Base-by-base conservation (phyloP, 768 basidiomycete genomes). In the Lactarius pseudohatsudake region DNA sequence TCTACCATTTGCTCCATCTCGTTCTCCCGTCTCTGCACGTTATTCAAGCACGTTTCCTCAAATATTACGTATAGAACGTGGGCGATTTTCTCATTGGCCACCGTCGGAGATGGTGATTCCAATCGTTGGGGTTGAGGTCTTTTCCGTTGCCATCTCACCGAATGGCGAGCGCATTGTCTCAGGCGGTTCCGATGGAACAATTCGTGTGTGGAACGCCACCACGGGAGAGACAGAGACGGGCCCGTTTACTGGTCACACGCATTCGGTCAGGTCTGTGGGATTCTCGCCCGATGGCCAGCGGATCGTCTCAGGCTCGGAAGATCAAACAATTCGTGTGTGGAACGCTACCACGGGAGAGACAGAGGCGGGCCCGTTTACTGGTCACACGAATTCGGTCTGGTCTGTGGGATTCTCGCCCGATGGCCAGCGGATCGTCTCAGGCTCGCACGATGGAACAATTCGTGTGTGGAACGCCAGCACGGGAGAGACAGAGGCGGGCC, bases 371-470 rank as follows among this genome's bases (percentile, higher is more conserved):
- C 62, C 62, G 6, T 43, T 64, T n/a, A 40, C 22, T 30, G 41
- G 41, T 16, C 41, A 41, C 16, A 41, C 41, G 16, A 0, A 18
- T 41, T 41, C 16, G 16, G 62, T 64, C 20, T 1, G 1, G 10
- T 47, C 62, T 28, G 36, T 64, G 7, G 62, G 20, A 40, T 40
- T 40, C 38, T 40, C 38, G 15, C 38, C 38, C 13, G 38, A 40
- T 40, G 40, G 40, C 72, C 40, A 69, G 74, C 70, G 76, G 70
- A 57, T 72, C 72, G 68, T 30, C 13, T 53, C 62, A 34, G 62
- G 26, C 18, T 64, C 62, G 0, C 0, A 0, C 4, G 62, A 64
- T 55, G 0, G 22, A 28, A 38, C 53, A 43, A 55, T 64, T 40
- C 34, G 34, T 9, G n/a, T 64, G 20, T 64, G 62, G 62, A 40